Evolutionary conservation across 23 red algal species (phyloP).

Genomic region (Cyanidioschyzon merolae): DNA sequence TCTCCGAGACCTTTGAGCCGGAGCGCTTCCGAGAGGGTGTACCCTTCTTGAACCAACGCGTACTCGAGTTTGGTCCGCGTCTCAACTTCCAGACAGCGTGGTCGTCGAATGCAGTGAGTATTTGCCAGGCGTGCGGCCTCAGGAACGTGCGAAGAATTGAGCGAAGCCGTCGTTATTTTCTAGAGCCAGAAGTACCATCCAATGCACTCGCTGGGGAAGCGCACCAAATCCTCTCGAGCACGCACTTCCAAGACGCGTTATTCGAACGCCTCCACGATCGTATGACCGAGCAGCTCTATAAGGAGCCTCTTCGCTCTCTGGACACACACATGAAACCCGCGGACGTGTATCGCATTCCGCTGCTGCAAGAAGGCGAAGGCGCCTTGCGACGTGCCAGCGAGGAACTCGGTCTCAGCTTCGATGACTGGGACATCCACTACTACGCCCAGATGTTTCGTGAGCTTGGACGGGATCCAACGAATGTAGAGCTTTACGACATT

Average conservation of each 20-base stretch:
- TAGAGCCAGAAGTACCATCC: background rate
- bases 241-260: conserved; percentile 16
- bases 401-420: conserved; percentile 61
- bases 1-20: conserved; percentile 62
- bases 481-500: conserved; percentile 95
- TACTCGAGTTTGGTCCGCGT: conserved; percentile 77
- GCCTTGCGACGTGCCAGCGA: conserved; percentile 37
- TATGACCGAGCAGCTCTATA: conserved; percentile 83
- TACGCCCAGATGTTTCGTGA: conserved; percentile 65
- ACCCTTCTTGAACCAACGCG: background rate
- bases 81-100: conserved; percentile 99
- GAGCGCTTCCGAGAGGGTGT: conserved; percentile 6
- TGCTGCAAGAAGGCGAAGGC: conserved; percentile 37
- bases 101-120: conserved; percentile 75
- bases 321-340: conserved; percentile 16
- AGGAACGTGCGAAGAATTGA: conserved; percentile 38
- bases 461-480: conserved; percentile 73
- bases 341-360: conserved; percentile 24
- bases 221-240: background rate
- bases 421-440: conserved; percentile 74
- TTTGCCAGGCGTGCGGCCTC: conserved; percentile 71
- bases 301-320: conserved; percentile 32
- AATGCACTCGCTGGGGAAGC: background rate
- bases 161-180: conserved; percentile 53
- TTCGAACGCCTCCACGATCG: conserved; percentile 44